Evolutionary conservation across 306 rosid species (phyloP), one percentile per base, ranked within the genome.

Genomic region (Cicer cuneatum): DNA sequence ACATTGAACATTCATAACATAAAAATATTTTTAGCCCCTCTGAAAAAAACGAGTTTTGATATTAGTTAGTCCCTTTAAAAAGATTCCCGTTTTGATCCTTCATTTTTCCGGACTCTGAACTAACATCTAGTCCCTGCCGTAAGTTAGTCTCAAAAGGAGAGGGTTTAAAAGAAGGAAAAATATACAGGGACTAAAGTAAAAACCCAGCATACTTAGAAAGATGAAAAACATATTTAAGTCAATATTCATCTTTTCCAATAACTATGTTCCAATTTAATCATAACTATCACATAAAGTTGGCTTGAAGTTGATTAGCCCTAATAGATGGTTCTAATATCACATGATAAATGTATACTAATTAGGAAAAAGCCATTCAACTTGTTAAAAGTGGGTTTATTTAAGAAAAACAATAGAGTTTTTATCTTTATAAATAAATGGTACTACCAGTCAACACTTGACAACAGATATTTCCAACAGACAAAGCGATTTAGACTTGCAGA

Each of bases 301-400:
- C 68, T 7, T 65, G 48, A 69, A 60, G 56, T 37, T 61, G 48
- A 70, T 14, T 70, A 7, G 56, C 57, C 70, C 66, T 58, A 61
- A 56, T 35, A 43, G 39, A 43, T 10, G 29, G 61, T 6, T 76
- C 46, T 42, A 21, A 57, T 40, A 11, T 19, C 19, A n/a, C n/a
- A 5, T 61, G 46, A 71, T 63, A 41, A 19, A 51, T 51, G 37
- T 51, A 16, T 12, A 12, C 13, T 70, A 53, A 18, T 41, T 51
- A 19, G 64, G 72, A 63, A 63, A 74, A 74, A 51, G 42, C 13
- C 60, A 54, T n/a, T 43, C 53, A 35, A 13, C 61, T 51, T 8
- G 10, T 48, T 45, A 62, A 74, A 59, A 62, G 8, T 18, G 29
- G 48, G 39, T 37, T 48, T 48, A 69, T 62, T 47, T 63, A 29